Evolutionary conservation across 1,139 yeast species (phyloP).

Genomic region (Pichia kudriavzevii): DNA sequence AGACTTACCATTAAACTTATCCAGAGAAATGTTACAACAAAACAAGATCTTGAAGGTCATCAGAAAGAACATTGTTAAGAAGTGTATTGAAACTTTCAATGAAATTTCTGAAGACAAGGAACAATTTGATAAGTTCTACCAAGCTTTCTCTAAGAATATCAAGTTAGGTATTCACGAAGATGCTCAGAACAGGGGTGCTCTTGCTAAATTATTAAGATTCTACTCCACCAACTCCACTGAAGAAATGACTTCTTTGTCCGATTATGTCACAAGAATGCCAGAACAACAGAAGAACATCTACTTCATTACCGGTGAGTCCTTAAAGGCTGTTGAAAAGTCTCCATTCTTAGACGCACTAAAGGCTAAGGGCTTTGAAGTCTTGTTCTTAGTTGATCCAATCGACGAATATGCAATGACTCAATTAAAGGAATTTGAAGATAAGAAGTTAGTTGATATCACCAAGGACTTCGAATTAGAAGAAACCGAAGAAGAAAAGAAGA

Average conservation of each 20-base stretch:
- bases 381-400: slow-evolving; percentile 97
- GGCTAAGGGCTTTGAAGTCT: slow-evolving; percentile 97
- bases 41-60: slow-evolving; percentile 99
- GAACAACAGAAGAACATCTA: slow-evolving; percentile 99
- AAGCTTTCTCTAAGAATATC: slow-evolving; percentile 96
- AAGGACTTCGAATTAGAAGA: slow-evolving; percentile 99
- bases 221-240: slow-evolving; percentile 93
- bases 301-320: slow-evolving; percentile 98
- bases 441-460: slow-evolving; percentile 97
- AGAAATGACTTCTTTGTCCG: slow-evolving; percentile 89
- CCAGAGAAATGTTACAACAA: slow-evolving; percentile 99
- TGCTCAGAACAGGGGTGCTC: slow-evolving; percentile 91
- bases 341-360: slow-evolving; percentile 99
- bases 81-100: slow-evolving; percentile 95
- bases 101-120: slow-evolving; percentile 99
- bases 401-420: slow-evolving; percentile 99
- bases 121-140: slow-evolving; percentile 97
- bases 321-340: slow-evolving; percentile 95
- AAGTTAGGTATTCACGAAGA: slow-evolving; percentile 99
- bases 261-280: slow-evolving; percentile 99
- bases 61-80: slow-evolving; percentile 98
- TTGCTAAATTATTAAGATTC: slow-evolving; percentile 95
- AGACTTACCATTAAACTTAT: slow-evolving; percentile 98
- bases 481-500: slow-evolving; percentile 93
- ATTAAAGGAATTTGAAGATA: slow-evolving; percentile 98